These are phyloP conservation scores for Colletotrichum neosansevieriae DNA, from an alignment of 2,329 filamentous ascomycete genomes.

Conservation along the genomic window DNA sequence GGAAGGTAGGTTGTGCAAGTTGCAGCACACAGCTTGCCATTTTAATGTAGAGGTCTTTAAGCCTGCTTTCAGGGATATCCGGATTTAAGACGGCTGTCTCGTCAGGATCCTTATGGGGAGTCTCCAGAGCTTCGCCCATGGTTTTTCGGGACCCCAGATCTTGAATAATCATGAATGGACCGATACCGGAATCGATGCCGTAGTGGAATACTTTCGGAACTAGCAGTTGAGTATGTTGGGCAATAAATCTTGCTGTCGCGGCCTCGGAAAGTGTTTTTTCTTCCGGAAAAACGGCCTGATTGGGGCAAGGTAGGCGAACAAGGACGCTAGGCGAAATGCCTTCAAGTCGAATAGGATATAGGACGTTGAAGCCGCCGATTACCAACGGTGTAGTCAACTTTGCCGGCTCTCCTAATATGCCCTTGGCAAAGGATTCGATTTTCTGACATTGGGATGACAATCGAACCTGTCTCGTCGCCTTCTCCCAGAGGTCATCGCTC, in stretches of 20 bases:
- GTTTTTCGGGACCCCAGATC: constrained; percentile 40
- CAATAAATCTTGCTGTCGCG: constrained; percentile 42
- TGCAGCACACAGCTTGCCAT: constrained; percentile 54
- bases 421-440: no score
- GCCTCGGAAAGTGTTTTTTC: constrained; percentile 45
- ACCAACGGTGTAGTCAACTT: constrained; percentile 43
- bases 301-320: constrained; percentile 44
- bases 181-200: constrained; percentile 42
- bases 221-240: constrained; percentile 42
- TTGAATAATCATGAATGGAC: constrained; percentile 44
- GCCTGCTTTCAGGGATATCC: not conserved
- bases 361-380: constrained; percentile 46
- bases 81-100: constrained; percentile 42
- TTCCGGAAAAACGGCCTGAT: constrained; percentile 39
- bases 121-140: constrained; percentile 42
- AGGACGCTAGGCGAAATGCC: constrained; percentile 37
- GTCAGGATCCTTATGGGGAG: constrained; percentile 40
- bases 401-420: no score
- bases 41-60: constrained; percentile 28
- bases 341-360: constrained; percentile 43
- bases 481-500: no score
- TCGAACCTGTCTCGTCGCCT: no score
- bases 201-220: constrained; percentile 44
- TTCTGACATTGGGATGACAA: no score
- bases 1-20: constrained; percentile 48